These are phyloP conservation scores for Thraustochytrium sp. DNA, from an alignment of 352 stramenopile species.

Conservation along the genomic window DNA sequence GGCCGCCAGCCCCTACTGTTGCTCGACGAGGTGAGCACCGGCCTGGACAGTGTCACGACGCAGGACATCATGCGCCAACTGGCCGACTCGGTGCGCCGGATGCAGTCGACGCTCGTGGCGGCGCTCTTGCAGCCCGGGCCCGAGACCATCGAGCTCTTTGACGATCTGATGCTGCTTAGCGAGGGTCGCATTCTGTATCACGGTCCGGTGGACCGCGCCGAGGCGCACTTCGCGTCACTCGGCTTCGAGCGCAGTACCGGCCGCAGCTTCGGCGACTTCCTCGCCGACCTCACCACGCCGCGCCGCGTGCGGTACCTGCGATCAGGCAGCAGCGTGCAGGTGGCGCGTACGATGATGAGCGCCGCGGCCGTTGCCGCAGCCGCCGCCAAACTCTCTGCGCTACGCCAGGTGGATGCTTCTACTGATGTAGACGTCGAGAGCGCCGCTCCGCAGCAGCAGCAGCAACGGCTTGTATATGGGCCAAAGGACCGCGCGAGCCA, in stretches of 20 bases:
- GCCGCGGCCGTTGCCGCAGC: neutral
- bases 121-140: constrained; percentile 77
- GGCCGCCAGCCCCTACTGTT: constrained; percentile 63
- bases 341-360: neutral
- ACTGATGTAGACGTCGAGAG: neutral
- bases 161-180: constrained; percentile 85
- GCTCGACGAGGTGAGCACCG: constrained; percentile 68
- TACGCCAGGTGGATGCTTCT: neutral
- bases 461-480: no score
- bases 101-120: constrained; percentile 60
- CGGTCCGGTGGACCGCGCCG: constrained; percentile 54
- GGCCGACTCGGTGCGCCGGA: constrained; percentile 53
- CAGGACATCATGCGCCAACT: constrained; percentile 60
- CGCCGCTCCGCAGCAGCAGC: no score
- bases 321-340: no score
- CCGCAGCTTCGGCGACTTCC: neutral
- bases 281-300: neutral
- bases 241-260: neutral
- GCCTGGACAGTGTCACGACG: constrained; percentile 57
- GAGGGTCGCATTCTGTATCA: constrained; percentile 83
- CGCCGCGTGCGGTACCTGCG: no score
- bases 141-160: constrained; percentile 84
- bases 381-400: neutral
- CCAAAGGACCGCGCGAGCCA: no score
- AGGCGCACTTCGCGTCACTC: neutral